A percentile compares a stretch with the other conserved stretches of the same genome.
phyloP scores from a whole-genome alignment of 352 stramenopile species.

The Sclerospora graminicola region DNA sequence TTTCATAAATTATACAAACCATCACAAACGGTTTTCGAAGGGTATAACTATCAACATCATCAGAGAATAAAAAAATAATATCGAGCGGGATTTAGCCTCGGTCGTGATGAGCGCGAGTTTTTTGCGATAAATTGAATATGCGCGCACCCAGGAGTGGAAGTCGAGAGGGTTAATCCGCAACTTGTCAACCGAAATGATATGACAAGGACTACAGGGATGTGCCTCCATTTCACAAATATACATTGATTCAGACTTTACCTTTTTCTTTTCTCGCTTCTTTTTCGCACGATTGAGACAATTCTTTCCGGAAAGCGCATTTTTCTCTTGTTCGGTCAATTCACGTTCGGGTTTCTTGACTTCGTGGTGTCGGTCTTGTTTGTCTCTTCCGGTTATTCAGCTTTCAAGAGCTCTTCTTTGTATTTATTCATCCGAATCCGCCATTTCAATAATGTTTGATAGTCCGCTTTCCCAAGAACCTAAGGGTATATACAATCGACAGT shows the following conservation, averaged over 20 bases:
- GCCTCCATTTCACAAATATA: constrained; percentile 32
- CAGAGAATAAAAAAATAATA: too few species aligned
- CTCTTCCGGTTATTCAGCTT: constrained; percentile 38
- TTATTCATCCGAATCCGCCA: too few species aligned
- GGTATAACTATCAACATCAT: too few species aligned
- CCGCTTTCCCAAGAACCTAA: constrained; percentile 95
- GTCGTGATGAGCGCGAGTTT: too few species aligned
- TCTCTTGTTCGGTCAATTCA: constrained; percentile 72
- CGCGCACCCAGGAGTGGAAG: too few species aligned
- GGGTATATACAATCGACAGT: constrained; percentile 42
- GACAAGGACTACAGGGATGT: constrained; percentile 87
- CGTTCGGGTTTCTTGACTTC: too few species aligned
- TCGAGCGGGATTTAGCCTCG: too few species aligned
- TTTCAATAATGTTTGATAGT: constrained; percentile 97
- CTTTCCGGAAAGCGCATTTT: constrained; percentile 70
- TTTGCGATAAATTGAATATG: too few species aligned
- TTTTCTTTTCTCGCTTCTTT: constrained; percentile 88
- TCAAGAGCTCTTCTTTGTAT: too few species aligned
- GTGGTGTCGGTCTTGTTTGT: constrained; percentile 24
- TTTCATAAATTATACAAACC: too few species aligned
- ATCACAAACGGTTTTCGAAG: too few species aligned
- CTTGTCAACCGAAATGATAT: constrained; percentile 71
- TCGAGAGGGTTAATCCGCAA: constrained; percentile 86
- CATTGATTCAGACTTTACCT: too few species aligned
- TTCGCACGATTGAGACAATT: constrained; percentile 76